Base-by-base conservation (phyloP, 768 basidiomycete species). In the Neoboletus magnificus region DNA sequence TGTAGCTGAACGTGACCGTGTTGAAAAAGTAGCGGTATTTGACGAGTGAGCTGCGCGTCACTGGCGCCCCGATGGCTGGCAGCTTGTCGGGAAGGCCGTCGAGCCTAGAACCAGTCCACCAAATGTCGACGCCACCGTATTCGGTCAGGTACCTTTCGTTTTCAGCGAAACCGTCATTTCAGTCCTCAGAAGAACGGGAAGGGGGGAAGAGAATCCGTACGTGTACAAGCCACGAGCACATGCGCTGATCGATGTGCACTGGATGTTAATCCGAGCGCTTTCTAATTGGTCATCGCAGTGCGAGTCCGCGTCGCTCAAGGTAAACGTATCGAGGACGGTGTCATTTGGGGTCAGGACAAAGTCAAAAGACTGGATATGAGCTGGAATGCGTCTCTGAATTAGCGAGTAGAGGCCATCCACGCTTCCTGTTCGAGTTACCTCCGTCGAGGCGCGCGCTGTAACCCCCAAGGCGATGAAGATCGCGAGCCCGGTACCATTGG, bases 91-190 rank as follows among this genome's bases (percentile, higher is more conserved):
- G 67, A 7, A 77, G 66, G 30, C 66, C 46, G 22, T 67, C 54
- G 25, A 77, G 69, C 29, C 75, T 71, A 4, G 76, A 76, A 6
- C 76, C 73, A 2, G 76, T 75, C 76, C 75, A 77, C 72, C 73
- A 77, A 43, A 77, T 77, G 46, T 77, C 76, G 6, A 76, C 72
- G 1, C 70, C 67, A 5, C 68, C 73, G 45, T 68, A 64, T 27
- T 72, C 67, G 1, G 73, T 76, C 35, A 73, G 64, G 55, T 76
- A 77, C 3, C 73, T 74, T 39, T 40, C 27, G 16, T 48, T 39
- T 32, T 16, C 35, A 11, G 11, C 20, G 15, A 23, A 18, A 39
- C 18, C 12, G 2, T 15, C 16, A 39, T 33, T 1, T 39, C 20
- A 40, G 48, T 11, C 7, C 9, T 2, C 3, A 49, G n/a, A 37